phyloP scores from a whole-genome alignment of 192 early-diverging fungal species.

The Coemansia sp. region DNA sequence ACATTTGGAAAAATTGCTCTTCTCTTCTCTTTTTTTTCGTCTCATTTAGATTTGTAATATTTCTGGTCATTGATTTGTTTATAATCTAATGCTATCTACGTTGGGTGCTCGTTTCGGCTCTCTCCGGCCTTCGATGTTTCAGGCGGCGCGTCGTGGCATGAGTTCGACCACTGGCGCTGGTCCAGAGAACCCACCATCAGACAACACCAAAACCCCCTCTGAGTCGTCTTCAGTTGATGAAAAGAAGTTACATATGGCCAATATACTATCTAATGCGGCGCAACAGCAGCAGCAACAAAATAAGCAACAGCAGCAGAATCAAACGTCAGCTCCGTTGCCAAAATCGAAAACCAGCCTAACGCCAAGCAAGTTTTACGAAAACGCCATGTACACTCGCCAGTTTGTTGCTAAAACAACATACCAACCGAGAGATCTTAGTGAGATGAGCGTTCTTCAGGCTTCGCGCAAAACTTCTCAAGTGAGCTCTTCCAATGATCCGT shows the following conservation, averaged over 20 bases:
- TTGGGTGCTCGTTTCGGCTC: not conserved
- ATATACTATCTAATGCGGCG: not conserved
- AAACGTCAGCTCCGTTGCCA: not conserved
- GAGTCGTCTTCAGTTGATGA: not conserved
- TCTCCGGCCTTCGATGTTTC: not conserved
- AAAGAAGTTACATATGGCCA: not conserved
- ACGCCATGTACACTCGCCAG: slow-evolving; percentile 14
- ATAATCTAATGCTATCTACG: slow-evolving; percentile 9
- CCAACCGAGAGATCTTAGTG: slow-evolving; percentile 35
- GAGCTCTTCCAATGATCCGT: slow-evolving; percentile 26
- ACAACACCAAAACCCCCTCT: not conserved
- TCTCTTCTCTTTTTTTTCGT: not conserved
- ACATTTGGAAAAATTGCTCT: not conserved
- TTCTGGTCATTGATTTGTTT: not conserved
- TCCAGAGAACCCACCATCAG: not conserved
- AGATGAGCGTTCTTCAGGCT: slow-evolving; percentile 2
- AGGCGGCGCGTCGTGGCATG: slow-evolving; percentile 1
- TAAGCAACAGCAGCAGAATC: slow-evolving; percentile 14
- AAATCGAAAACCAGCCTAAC: not conserved
- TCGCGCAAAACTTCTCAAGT: slow-evolving; percentile 3
- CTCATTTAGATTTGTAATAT: not conserved
- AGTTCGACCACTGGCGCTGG: slow-evolving; percentile 5
- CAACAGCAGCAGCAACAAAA: slow-evolving; percentile 9
- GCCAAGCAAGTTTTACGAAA: slow-evolving; percentile 20
- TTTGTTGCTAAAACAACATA: slow-evolving; percentile 26